phyloP scores from a whole-genome alignment of 2,329 filamentous ascomycete genomes.

The Xylariales sp. region DNA sequence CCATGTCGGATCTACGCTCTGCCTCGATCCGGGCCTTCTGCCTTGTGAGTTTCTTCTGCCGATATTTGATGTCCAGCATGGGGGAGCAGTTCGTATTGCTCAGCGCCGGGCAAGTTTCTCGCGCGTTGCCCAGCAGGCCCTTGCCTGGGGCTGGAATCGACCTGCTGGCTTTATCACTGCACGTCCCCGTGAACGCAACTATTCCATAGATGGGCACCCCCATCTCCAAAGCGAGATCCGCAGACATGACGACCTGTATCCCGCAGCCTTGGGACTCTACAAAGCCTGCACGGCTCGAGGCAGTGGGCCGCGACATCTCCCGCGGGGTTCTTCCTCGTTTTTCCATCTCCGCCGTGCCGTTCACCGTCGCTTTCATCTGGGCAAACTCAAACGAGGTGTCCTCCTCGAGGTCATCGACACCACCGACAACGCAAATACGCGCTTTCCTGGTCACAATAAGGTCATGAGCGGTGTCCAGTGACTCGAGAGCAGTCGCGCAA shows the following conservation, averaged over 20 bases:
- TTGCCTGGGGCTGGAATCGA: constrained; percentile 33
- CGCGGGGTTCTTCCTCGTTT: constrained; percentile 18
- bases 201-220: constrained; percentile 29
- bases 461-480: constrained; percentile 28
- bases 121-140: constrained; percentile 26
- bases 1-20: background rate
- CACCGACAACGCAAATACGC: constrained; percentile 27
- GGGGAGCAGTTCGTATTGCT: constrained; percentile 17
- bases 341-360: constrained; percentile 21
- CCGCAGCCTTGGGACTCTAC: constrained; percentile 30
- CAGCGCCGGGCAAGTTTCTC: constrained; percentile 13
- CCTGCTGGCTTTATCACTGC: constrained; percentile 26
- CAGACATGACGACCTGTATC: constrained; percentile 28
- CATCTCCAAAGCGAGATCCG: constrained; percentile 27
- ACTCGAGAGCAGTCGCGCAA: constrained; percentile 31
- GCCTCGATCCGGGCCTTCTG: constrained; percentile 12
- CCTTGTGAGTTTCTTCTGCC: constrained; percentile 17
- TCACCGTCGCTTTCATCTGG: constrained; percentile 30
- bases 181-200: constrained; percentile 25
- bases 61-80: constrained; percentile 19
- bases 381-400: constrained; percentile 25
- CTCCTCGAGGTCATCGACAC: constrained; percentile 25
- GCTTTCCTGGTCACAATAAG: constrained; percentile 22
- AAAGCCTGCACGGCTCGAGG: constrained; percentile 27
- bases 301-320: constrained; percentile 30